phyloP scores from a whole-genome alignment of 2,329 filamentous ascomycete species.

The Paecilomyces dactylethromorphus region DNA sequence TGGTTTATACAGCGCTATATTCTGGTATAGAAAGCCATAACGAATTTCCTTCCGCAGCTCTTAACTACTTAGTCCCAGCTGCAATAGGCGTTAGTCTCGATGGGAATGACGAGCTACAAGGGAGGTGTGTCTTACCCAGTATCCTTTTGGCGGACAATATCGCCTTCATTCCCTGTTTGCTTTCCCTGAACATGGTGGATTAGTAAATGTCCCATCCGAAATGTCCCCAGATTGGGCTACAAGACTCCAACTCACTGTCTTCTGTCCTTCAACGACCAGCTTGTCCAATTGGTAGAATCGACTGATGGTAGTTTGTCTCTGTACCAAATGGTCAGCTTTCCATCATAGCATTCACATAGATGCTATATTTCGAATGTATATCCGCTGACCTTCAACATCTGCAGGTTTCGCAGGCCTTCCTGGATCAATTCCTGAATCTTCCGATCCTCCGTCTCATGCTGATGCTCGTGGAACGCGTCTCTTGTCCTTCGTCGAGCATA shows the following conservation, averaged over 20 bases:
- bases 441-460: conserved; percentile 63
- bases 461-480: conserved; percentile 83
- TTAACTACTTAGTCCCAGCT: conserved; percentile 5
- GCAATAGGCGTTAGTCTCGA: conserved; percentile 2
- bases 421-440: conserved; percentile 83
- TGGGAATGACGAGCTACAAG: not conserved
- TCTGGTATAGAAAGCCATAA: not conserved
- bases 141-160: conserved; percentile 67
- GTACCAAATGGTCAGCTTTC: conserved; percentile 30
- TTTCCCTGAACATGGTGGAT: conserved; percentile 50
- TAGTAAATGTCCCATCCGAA: not conserved
- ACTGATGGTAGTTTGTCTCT: conserved; percentile 93
- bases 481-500: conserved; percentile 86
- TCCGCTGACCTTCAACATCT: conserved; percentile 74
- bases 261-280: conserved; percentile 84
- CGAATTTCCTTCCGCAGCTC: not conserved
- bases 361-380: not conserved
- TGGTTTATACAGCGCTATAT: not conserved
- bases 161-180: conserved; percentile 57
- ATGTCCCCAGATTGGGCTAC: conserved; percentile 2
- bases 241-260: conserved; percentile 53
- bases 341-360: not conserved
- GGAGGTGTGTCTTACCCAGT: conserved; percentile 52
- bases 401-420: conserved; percentile 77
- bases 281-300: conserved; percentile 90